phyloP scores from a whole-genome alignment of 768 basidiomycete species.

The Collybia sordida region DNA sequence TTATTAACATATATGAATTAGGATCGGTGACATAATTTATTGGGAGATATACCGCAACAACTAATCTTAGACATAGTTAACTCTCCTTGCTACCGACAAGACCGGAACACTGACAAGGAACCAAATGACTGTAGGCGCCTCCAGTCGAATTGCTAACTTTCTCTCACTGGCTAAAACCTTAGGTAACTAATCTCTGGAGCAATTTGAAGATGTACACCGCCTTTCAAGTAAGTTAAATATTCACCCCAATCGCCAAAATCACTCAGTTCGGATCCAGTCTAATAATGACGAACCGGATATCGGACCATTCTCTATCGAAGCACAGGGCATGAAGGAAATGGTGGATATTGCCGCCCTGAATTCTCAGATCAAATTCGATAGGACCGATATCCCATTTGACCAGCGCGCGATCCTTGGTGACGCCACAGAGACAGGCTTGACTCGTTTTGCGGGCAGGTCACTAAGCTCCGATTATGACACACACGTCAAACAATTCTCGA shows the following conservation, averaged over 20 bases:
- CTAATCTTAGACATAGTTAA: conserved; percentile 40
- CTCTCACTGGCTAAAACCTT: background rate
- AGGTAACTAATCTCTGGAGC: conserved; percentile 70
- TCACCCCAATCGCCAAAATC: background rate
- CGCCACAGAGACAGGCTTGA: conserved; percentile 74
- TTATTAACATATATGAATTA: conserved; percentile 40
- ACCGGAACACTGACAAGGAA: conserved; percentile 71
- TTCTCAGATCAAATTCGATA: conserved; percentile 71
- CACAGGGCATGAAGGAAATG: conserved; percentile 63
- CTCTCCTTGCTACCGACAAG: conserved; percentile 69
- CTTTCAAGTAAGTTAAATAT: conserved; percentile 44
- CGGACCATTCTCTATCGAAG: conserved; percentile 45
- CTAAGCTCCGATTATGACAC: conserved; percentile 52
- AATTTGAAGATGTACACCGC: conserved; percentile 61
- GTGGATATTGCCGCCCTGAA: conserved; percentile 66
- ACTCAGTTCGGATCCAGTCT: conserved; percentile 34
- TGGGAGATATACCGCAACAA: background rate
- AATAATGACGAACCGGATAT: conserved; percentile 66
- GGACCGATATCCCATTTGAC: conserved; percentile 58
- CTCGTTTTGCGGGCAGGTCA: conserved; percentile 62
- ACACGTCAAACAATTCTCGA: conserved; percentile 47
- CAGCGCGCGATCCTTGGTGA: conserved; percentile 65
- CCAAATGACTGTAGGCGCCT: conserved; percentile 58
- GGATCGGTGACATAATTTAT: conserved; percentile 32
- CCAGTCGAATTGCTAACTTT: background rate